Conservation (phyloP, 768 basidiomycete genomes). For the Naematelia encephala region DNA sequence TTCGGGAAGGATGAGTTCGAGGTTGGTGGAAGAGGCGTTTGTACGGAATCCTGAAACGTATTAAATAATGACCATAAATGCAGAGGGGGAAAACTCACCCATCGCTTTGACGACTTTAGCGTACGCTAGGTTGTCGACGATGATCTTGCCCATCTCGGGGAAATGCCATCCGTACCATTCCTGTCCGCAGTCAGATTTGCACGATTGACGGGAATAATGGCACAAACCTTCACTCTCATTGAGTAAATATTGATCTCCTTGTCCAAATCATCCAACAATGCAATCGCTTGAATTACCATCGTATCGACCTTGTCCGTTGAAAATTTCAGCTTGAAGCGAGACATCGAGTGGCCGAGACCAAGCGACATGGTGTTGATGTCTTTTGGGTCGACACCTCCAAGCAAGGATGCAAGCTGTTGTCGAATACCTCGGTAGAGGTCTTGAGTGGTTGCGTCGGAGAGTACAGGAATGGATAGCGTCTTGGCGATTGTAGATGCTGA, state of each 20-base stretch:
- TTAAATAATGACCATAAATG: not conserved
- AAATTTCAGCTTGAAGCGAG: constrained; percentile 98
- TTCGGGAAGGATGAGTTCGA: constrained; percentile 88
- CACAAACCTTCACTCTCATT: constrained; percentile 90
- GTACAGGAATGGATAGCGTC: constrained; percentile 86
- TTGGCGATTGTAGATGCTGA: constrained; percentile 82
- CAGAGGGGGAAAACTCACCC: constrained; percentile 58
- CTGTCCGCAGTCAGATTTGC: constrained; percentile 53
- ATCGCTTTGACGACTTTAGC: constrained; percentile 88
- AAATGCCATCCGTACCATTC: constrained; percentile 99
- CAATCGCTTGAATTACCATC: constrained; percentile 99
- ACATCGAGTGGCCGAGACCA: constrained; percentile 94
- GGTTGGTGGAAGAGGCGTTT: constrained; percentile 79
- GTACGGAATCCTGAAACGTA: constrained; percentile 75
- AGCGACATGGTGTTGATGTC: constrained; percentile 96
- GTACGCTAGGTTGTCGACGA: constrained; percentile 94
- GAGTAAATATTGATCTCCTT: constrained; percentile 99
- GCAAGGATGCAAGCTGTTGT: constrained; percentile 74
- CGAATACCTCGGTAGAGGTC: constrained; percentile 97
- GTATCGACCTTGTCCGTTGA: constrained; percentile 99
- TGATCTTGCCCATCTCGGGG: constrained; percentile 98
- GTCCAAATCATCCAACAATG: constrained; percentile 94
- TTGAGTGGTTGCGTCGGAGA: constrained; percentile 58
- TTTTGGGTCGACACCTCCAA: constrained; percentile 64
- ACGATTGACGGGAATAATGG: not conserved